Evolutionary conservation across 208 protist genomes (phyloP).

Genomic region (Sergeia podlipaevii): DNA sequence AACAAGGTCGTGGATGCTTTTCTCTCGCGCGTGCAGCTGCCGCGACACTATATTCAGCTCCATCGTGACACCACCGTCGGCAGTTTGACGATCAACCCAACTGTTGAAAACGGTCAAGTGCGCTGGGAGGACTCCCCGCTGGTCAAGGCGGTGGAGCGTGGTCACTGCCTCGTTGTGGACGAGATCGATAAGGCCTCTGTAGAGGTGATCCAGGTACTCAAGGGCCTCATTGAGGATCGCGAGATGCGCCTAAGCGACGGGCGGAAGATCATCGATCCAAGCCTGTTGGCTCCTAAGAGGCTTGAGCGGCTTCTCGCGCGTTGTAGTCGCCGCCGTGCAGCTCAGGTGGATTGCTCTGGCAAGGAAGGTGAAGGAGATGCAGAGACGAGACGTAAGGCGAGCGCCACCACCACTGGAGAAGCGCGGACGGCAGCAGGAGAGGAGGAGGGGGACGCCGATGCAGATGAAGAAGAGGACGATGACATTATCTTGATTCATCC

Average conservation of each 20-base stretch:
- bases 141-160: conserved; percentile 87
- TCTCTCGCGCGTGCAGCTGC: conserved; percentile 75
- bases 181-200: conserved; percentile 96
- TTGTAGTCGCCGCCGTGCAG: too few species aligned
- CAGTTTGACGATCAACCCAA: conserved; percentile 88
- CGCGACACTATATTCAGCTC: conserved; percentile 95
- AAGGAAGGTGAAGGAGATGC: too few species aligned
- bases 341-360: too few species aligned
- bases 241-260: conserved; percentile 85
- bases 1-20: conserved; percentile 95
- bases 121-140: conserved; percentile 92
- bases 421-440: neutral
- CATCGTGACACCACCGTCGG: conserved; percentile 93
- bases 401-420: neutral
- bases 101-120: conserved; percentile 82
- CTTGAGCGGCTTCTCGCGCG: too few species aligned
- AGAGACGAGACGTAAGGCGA: conserved; percentile 6
- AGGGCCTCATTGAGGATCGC: conserved; percentile 84
- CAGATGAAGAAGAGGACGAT: too few species aligned
- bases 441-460: too few species aligned
- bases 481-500: conserved; percentile 54
- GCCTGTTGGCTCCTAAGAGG: neutral
- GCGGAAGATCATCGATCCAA: conserved; percentile 50
- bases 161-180: conserved; percentile 94
- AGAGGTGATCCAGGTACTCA: conserved; percentile 90